phyloP scores from a whole-genome alignment of 208 protist genomes.

The Sergeia podlipaevii region DNA sequence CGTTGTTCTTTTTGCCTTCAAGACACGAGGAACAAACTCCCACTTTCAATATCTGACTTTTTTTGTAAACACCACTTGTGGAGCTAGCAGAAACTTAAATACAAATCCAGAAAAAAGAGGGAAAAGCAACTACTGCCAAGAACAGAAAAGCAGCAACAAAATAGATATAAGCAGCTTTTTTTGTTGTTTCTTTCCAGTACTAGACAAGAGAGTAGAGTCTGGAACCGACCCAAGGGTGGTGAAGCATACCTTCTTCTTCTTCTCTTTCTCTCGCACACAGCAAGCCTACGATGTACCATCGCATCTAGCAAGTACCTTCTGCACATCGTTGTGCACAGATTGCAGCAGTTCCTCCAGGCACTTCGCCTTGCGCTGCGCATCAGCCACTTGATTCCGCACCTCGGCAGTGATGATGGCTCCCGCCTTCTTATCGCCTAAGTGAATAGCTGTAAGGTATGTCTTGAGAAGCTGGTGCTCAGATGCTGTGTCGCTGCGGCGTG shows the following conservation, averaged over 20 bases:
- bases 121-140: no score
- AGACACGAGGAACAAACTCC: no score
- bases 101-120: no score
- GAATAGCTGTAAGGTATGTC: slow-evolving; percentile 37
- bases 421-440: slow-evolving; percentile 18
- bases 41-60: no score
- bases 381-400: slow-evolving; percentile 27
- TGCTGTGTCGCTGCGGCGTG: slow-evolving; percentile 33
- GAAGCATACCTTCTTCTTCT: not conserved
- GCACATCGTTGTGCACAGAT: slow-evolving; percentile 37
- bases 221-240: not conserved
- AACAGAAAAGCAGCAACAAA: no score
- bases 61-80: no score
- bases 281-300: not conserved
- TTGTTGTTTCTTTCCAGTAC: not conserved
- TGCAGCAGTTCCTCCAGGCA: slow-evolving; percentile 35
- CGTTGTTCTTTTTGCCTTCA: no score
- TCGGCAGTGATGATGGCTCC: slow-evolving; percentile 23
- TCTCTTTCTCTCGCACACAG: slow-evolving; percentile 2
- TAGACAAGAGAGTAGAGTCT: not conserved
- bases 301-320: slow-evolving; percentile 21
- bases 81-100: no score
- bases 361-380: slow-evolving; percentile 14
- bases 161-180: slow-evolving; percentile 7
- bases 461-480: slow-evolving; percentile 38